Conservation (phyloP, 2,329 filamentous ascomycete genomes). For the Phoma sp. region DNA sequence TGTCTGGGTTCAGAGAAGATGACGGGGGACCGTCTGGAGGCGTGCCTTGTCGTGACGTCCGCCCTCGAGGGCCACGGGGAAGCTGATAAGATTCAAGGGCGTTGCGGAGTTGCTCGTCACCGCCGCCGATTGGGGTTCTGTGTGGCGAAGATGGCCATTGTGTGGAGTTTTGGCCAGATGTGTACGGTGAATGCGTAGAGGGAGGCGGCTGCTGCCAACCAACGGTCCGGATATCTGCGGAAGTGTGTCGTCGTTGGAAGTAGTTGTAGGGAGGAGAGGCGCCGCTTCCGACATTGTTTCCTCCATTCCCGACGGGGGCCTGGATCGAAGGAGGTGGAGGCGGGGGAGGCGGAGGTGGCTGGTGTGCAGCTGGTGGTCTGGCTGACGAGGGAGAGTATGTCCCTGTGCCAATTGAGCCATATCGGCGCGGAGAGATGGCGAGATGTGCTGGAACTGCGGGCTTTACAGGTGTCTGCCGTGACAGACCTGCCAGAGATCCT, state of each 20-base stretch:
- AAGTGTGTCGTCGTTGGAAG: constrained; percentile 81
- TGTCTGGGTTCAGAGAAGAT: constrained; percentile 58
- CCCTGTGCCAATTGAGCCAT: constrained; percentile 81
- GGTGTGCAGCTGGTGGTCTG: constrained; percentile 72
- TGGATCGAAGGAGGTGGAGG: constrained; percentile 68
- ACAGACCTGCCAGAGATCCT: constrained; percentile 62
- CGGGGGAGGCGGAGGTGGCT: constrained; percentile 65
- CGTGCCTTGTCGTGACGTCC: constrained; percentile 59
- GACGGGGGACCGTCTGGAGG: constrained; percentile 61
- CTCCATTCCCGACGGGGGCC: constrained; percentile 64
- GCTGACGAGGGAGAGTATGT: constrained; percentile 73
- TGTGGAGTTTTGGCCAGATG: constrained; percentile 65
- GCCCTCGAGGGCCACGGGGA: constrained; percentile 57
- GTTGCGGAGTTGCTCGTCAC: constrained; percentile 75
- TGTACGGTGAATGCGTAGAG: constrained; percentile 67
- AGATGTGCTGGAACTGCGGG: constrained; percentile 83
- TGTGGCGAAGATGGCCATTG: constrained; percentile 73
- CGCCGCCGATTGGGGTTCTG: constrained; percentile 50
- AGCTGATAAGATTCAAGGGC: constrained; percentile 73
- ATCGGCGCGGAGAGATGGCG: constrained; percentile 77
- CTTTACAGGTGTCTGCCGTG: constrained; percentile 71
- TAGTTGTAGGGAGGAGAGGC: constrained; percentile 68
- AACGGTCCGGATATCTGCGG: constrained; percentile 83
- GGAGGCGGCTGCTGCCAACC: constrained; percentile 66
- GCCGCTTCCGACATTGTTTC: constrained; percentile 51